Conservation (phyloP, 2,329 filamentous ascomycete genomes). For the Lomentospora prolificans region DNA sequence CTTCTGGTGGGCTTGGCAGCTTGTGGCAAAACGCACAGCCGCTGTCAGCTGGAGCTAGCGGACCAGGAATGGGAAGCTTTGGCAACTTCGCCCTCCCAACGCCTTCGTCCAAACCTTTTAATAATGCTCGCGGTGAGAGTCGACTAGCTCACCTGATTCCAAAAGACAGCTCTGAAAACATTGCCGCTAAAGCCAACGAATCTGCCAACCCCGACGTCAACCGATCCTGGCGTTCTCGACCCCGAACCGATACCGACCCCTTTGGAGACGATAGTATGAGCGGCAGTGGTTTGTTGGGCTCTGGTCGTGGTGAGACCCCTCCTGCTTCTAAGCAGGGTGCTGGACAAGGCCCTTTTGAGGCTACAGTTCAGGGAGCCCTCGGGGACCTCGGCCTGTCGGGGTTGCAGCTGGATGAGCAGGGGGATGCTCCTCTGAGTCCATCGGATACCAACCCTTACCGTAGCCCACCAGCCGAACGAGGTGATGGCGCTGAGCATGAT, state of each 20-base stretch:
- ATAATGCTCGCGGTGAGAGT: slow-evolving; percentile 51
- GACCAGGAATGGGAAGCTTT: slow-evolving; percentile 66
- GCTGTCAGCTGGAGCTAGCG: slow-evolving; percentile 48
- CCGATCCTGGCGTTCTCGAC: slow-evolving; percentile 47
- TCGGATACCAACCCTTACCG: slow-evolving; percentile 95
- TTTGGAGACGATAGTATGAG: slow-evolving; percentile 58
- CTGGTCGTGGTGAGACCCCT: slow-evolving; percentile 59
- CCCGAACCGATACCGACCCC: slow-evolving; percentile 64
- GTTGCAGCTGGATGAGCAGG: slow-evolving; percentile 44
- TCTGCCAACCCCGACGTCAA: slow-evolving; percentile 29
- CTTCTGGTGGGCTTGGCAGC: slow-evolving; percentile 9
- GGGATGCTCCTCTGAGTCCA: slow-evolving; percentile 65
- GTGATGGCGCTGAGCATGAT: slow-evolving; percentile 54
- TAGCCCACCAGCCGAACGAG: slow-evolving; percentile 72
- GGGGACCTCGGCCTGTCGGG: slow-evolving; percentile 55
- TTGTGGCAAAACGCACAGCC: slow-evolving; percentile 21
- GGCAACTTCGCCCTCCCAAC: slow-evolving; percentile 73
- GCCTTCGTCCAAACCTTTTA: slow-evolving; percentile 56
- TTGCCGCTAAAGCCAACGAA: slow-evolving; percentile 40
- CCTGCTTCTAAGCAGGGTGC: slow-evolving; percentile 20
- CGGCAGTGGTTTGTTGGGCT: slow-evolving; percentile 65
- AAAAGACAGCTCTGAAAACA: slow-evolving; percentile 64
- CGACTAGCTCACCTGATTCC: slow-evolving; percentile 77
- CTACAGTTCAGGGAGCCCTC: slow-evolving; percentile 42
- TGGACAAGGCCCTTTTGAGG: slow-evolving; percentile 18